These are phyloP conservation scores for Pyrrhoderma lamaoense DNA, from an alignment of 1,284 basidiomycete genomes.

Conservation along the genomic window DNA sequence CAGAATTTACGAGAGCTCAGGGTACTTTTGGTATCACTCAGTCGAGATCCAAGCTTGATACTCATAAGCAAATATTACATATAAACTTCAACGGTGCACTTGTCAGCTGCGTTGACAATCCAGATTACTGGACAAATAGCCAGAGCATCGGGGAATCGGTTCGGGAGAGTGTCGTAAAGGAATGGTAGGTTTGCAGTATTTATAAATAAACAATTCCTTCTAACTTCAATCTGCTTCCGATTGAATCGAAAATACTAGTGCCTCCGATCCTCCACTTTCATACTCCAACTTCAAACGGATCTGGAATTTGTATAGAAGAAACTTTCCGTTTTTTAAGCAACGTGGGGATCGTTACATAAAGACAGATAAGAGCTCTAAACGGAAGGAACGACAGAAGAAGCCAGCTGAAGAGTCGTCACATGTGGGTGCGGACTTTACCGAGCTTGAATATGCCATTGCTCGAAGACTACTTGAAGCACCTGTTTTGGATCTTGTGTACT, in stretches of 20 bases:
- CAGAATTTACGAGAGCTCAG: slow-evolving; percentile 64
- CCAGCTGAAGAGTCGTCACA: slow-evolving; percentile 45
- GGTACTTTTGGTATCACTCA: slow-evolving; percentile 76
- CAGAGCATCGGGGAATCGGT: slow-evolving; percentile 49
- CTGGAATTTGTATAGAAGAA: slow-evolving; percentile 50
- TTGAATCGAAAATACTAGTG: background rate
- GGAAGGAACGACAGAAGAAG: slow-evolving; percentile 35
- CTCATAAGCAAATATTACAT: slow-evolving; percentile 72
- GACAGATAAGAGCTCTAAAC: slow-evolving; percentile 11
- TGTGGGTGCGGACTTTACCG: slow-evolving; percentile 45
- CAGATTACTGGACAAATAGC: slow-evolving; percentile 65
- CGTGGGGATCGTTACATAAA: slow-evolving; percentile 7
- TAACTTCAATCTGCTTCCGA: background rate
- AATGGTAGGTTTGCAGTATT: slow-evolving; percentile 37
- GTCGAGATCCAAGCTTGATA: slow-evolving; percentile 70
- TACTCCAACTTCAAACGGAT: slow-evolving; percentile 45
- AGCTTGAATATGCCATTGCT: slow-evolving; percentile 80
- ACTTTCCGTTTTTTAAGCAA: slow-evolving; percentile 29
- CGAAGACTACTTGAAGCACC: slow-evolving; percentile 76
- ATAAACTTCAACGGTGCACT: slow-evolving; percentile 62
- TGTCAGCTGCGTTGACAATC: slow-evolving; percentile 69
- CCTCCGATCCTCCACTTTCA: slow-evolving; percentile 26
- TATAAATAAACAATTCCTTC: background rate
- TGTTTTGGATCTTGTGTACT: slow-evolving; percentile 73
- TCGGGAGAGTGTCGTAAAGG: slow-evolving; percentile 25